Conservation (phyloP, 176 grass and related monocot species). For the Carex pumila region DNA sequence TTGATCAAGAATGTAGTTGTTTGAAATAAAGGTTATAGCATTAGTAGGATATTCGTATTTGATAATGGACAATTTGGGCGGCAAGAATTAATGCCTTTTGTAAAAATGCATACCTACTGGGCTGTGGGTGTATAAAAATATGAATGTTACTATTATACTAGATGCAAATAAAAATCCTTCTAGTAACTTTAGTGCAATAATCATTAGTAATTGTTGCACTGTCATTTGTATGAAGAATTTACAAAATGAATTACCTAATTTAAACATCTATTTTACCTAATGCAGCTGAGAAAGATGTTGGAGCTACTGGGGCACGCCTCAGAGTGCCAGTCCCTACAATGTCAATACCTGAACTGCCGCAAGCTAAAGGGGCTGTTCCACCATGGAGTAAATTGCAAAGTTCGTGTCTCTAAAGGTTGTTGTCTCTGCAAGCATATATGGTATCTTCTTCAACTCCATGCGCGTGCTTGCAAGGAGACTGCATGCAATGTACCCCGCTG, state of each 20-base stretch:
- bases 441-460: conserved; percentile 65
- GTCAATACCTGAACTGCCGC: conserved; percentile 42
- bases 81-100: background rate
- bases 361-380: conserved; percentile 48
- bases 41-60: background rate
- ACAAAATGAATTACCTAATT: conserved; percentile 2
- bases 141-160: background rate
- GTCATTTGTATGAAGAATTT: background rate
- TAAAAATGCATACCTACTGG: background rate
- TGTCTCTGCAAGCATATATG: conserved; percentile 43
- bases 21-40: background rate
- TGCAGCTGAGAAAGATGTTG: conserved; percentile 65
- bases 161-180: background rate
- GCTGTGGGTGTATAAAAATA: background rate
- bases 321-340: conserved; percentile 42
- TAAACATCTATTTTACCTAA: conserved; percentile 19
- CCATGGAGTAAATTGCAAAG: conserved; percentile 35
- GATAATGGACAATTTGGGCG: background rate
- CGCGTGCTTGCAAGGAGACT: conserved; percentile 89
- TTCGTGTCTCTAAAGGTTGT: conserved; percentile 33
- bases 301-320: conserved; percentile 90
- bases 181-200: background rate
- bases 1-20: background rate
- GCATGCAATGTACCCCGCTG: conserved; percentile 90
- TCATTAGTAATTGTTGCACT: background rate